These are phyloP conservation scores for Alternaria ventricosa DNA, from an alignment of 2,329 filamentous ascomycete species.

Conservation along the genomic window DNA sequence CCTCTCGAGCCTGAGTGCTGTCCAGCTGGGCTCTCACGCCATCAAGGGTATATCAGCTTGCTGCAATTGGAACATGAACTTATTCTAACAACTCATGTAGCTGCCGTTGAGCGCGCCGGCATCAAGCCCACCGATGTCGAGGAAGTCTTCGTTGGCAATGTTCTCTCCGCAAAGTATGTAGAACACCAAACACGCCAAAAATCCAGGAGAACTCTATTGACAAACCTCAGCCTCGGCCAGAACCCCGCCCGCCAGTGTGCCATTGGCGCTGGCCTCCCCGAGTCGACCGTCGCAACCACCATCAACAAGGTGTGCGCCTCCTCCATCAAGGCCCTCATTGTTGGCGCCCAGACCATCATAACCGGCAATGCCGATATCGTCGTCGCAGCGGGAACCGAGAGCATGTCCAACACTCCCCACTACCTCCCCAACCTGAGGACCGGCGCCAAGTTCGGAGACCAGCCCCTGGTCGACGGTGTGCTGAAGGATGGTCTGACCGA, in stretches of 20 bases:
- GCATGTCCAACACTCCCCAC: slow-evolving; percentile 98
- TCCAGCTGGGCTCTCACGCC: slow-evolving; percentile 85
- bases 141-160: slow-evolving; percentile 98
- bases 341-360: slow-evolving; percentile 96
- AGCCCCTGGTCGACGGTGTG: slow-evolving; percentile 86
- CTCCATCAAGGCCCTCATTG: slow-evolving; percentile 88
- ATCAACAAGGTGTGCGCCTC: slow-evolving; percentile 99
- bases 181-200: background rate
- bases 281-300: slow-evolving; percentile 84
- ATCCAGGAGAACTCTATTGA: slow-evolving; percentile 5
- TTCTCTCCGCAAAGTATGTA: slow-evolving; percentile 88
- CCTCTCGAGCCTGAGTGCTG: slow-evolving; percentile 83
- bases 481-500: slow-evolving; percentile 95
- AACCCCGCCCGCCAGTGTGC: slow-evolving; percentile 95
- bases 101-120: slow-evolving; percentile 83
- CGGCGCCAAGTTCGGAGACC: slow-evolving; percentile 93
- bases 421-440: slow-evolving; percentile 87
- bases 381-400: slow-evolving; percentile 93
- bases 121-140: slow-evolving; percentile 90
- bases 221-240: slow-evolving; percentile 79
- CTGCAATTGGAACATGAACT: background rate
- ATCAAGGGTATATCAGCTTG: slow-evolving; percentile 75
- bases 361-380: slow-evolving; percentile 92
- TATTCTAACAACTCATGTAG: slow-evolving; percentile 46
- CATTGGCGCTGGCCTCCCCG: slow-evolving; percentile 82